Evolutionary conservation across 805 yeast genomes (phyloP), one percentile per base, ranked within the genome.

Genomic region (Metschnikowia hibisci): DNA sequence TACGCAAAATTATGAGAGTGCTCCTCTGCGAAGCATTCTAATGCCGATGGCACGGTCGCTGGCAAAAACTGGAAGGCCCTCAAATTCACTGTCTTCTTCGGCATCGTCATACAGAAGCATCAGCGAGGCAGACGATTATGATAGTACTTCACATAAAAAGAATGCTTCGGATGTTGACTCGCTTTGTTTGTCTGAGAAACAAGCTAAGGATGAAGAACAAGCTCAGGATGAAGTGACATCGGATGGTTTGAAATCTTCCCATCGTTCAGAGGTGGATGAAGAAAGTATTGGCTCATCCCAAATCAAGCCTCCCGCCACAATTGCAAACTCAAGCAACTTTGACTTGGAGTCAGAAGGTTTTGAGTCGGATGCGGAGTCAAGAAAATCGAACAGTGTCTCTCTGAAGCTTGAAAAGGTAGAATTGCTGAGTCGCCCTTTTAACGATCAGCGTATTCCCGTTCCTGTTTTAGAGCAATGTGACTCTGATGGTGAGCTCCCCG

Each of bases 91-190:
- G 22, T 37, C 33, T 14, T 37, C 40, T 6, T 29, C 40, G 7
- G 33, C 13, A 9, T 37, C 40, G 11, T 37, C 40, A 2, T 37
- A 29, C 15, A 22, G 34, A 37, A 37, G 40, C 16, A 28, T 37
- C 12, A 37, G 40, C 13, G 31, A 37, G 10, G 34, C 40, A 4
- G 40, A 37, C 12, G 40, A 37, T 29, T 8, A 13, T 6, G 40
- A 14, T 6, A 13, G 13, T n/a, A 7, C 13, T 22, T 37, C 40
- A 10, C 16, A 26, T 12, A 14, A 35, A 11, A 7, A 8, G 4
- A 27, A 27, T 6, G 10, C 25, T n/a, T 35, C 39, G 6, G 39
- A 35, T 16, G 25, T 16, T 4, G 39, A 35, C 12, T 35, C 39
- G 9, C 39, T 27, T 12, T 16, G 25, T 27, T n/a, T 35, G 15